Percentiles rank a stretch among this genome's conserved stretches.
Evolutionary conservation across 306 rosid genomes (phyloP).

Genomic region (Inga oerstediana): DNA sequence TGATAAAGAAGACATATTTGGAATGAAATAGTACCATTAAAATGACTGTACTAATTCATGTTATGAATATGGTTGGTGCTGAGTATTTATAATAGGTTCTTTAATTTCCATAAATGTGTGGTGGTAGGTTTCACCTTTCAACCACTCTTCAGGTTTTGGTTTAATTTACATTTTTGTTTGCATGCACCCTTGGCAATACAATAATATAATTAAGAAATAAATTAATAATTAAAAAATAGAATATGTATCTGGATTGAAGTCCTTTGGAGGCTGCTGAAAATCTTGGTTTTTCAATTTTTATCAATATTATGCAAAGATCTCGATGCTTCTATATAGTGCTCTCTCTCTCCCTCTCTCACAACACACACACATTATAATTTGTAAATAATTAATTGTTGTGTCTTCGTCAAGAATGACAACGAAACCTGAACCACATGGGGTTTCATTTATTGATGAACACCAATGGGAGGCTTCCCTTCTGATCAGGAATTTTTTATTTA

Average conservation of each 20-base stretch:
- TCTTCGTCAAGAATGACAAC: slow-evolving; percentile 12
- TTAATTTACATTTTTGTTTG: too few species aligned
- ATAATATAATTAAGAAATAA: too few species aligned
- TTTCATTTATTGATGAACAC: neutral
- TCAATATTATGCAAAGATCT: neutral
- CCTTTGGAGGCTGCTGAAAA: slow-evolving; percentile 6
- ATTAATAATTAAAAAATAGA: too few species aligned
- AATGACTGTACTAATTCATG: too few species aligned
- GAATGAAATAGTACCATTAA: too few species aligned
- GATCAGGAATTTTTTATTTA: neutral
- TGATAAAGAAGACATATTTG: too few species aligned
- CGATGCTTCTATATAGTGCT: neutral
- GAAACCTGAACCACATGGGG: neutral
- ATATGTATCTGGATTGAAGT: slow-evolving; percentile 15
- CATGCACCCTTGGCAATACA: too few species aligned
- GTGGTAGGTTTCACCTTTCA: too few species aligned
- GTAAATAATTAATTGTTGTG: neutral
- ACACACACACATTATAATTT: neutral
- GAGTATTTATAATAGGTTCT: too few species aligned
- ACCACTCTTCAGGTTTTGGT: too few species aligned
- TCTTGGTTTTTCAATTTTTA: neutral
- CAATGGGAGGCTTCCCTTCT: neutral
- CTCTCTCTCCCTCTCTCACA: neutral
- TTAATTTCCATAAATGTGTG: too few species aligned
- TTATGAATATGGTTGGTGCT: too few species aligned